Base-by-base conservation (phyloP, 495 filamentous ascomycete genomes). In the Podospora appendiculata region DNA sequence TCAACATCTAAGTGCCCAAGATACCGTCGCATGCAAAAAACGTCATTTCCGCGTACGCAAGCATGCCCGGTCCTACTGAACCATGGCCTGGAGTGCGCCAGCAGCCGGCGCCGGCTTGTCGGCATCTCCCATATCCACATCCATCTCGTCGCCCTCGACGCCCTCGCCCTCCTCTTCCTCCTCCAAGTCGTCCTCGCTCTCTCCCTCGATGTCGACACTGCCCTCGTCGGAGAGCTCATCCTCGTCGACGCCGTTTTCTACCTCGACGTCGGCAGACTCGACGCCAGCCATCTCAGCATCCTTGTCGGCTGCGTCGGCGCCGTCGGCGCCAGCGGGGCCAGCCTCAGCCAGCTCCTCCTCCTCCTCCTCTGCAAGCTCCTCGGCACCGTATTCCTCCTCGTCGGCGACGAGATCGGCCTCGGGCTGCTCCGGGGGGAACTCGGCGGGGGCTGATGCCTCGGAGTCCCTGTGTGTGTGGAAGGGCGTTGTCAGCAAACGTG, bases 361-460 rank as follows among this genome's bases (percentile, higher is more conserved):
- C 35, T 74, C 82, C 47, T 87, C 83, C 50, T 83, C 83, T 32
- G 83, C 86, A 10, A 81, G 79, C 62, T 89, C 86, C 36, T 98
- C 93, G 33, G 86, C 88, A 51, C 92, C 93, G 63, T 97, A 98
- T 51, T 85, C 79, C 14, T 82, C 89, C 61, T 95, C 93, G 57
- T 96, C 93, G 18, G 83, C 88, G 46, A 82, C 79, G 44, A 80
- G 74, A 63, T 98, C 93, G 45, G 89, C 93, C 64, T 97, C 94
- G 17, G 94, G 91, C 71, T 98, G 93, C 64, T 97, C 93, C 48
- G 93, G 93, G 8, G 93, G 93, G 69, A 89, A 97, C 71, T 97
- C 91, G 45, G 94, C 80, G 3, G 93, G 93, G 18, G 94, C 93
- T 68, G 89, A 93, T 51, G 90, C 91, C 65, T 98, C 93, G 12